phyloP scores from a whole-genome alignment of 163 green algal genomes.

The Prototheca wickerhamii region DNA sequence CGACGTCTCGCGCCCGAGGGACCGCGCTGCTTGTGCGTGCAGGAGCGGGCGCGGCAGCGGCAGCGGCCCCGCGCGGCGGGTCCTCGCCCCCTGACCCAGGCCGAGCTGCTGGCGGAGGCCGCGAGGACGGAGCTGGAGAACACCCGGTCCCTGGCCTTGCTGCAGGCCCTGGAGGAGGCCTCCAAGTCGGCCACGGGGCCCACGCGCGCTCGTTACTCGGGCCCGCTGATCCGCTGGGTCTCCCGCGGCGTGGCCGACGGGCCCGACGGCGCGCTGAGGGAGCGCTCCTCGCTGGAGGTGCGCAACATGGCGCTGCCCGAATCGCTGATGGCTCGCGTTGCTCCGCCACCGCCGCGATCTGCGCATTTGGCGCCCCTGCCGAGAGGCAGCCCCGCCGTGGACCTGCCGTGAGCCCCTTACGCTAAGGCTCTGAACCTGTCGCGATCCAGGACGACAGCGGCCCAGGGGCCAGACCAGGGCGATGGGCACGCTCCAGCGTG shows the following conservation, averaged over 20 bases:
- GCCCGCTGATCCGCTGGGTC: conserved; percentile 53
- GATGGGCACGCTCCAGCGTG: not conserved
- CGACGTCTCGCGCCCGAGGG: too few species aligned
- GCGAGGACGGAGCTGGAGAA: conserved; percentile 83
- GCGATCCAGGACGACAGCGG: not conserved
- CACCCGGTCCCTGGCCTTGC: conserved; percentile 32
- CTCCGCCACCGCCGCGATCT: too few species aligned
- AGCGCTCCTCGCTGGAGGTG: conserved; percentile 38
- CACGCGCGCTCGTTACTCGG: conserved; percentile 49
- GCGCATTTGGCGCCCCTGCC: conserved; percentile 13
- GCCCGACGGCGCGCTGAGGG: conserved; percentile 5
- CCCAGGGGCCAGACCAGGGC: not conserved
- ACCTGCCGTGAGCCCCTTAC: not conserved
- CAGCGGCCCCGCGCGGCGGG: not conserved
- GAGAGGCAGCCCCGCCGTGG: conserved; percentile 9
- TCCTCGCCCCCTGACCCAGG: conserved; percentile 40
- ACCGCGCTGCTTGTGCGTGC: not conserved
- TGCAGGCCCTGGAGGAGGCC: conserved; percentile 59
- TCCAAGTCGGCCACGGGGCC: conserved; percentile 57
- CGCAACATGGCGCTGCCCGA: conserved; percentile 46
- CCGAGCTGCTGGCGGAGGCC: conserved; percentile 77
- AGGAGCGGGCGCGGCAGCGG: not conserved
- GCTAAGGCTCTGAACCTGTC: not conserved
- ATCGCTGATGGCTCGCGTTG: conserved; percentile 34
- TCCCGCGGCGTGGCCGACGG: conserved; percentile 21